These are phyloP conservation scores for Fusarium irregulare DNA, from an alignment of 2,329 filamentous ascomycete species.

Conservation along the genomic window DNA sequence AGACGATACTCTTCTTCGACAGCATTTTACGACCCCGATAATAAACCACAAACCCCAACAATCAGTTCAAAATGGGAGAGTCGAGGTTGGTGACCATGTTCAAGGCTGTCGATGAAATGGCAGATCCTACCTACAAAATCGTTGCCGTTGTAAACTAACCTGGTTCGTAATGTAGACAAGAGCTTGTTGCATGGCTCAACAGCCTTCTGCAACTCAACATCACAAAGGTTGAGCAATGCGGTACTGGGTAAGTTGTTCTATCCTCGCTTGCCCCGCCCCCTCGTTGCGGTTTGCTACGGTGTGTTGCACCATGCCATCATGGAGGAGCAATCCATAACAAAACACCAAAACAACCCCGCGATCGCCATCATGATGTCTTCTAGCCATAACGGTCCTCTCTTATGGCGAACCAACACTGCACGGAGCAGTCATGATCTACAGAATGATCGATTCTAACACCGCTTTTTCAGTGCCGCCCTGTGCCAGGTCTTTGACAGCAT, in stretches of 20 bases:
- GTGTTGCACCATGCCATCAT: conserved; percentile 39
- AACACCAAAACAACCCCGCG: conserved; percentile 30
- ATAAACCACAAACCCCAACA: conserved; percentile 25
- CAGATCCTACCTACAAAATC: not conserved
- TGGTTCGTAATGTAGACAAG: conserved; percentile 77
- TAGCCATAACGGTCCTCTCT: not conserved
- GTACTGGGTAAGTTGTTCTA: conserved; percentile 78
- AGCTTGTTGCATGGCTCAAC: conserved; percentile 96
- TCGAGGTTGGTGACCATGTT: conserved; percentile 54
- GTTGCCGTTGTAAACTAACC: conserved; percentile 32
- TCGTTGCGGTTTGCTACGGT: conserved; percentile 30
- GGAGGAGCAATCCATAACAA: conserved; percentile 23
- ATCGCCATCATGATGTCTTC: conserved; percentile 8
- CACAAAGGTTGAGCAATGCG: conserved; percentile 98
- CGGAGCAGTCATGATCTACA: not conserved
- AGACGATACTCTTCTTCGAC: conserved; percentile 9
- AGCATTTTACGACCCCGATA: conserved; percentile 26
- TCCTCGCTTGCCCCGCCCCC: conserved; percentile 50
- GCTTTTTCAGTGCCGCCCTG: conserved; percentile 79
- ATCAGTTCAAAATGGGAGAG: conserved; percentile 59
- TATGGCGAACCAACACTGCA: not conserved
- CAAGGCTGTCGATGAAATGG: conserved; percentile 1
- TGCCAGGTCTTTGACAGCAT: conserved; percentile 99
- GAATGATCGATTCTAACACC: conserved; percentile 25
- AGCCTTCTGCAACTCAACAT: conserved; percentile 97